Base-by-base conservation (phyloP, 2,329 filamentous ascomycete species). In the Phialocephala sp. region DNA sequence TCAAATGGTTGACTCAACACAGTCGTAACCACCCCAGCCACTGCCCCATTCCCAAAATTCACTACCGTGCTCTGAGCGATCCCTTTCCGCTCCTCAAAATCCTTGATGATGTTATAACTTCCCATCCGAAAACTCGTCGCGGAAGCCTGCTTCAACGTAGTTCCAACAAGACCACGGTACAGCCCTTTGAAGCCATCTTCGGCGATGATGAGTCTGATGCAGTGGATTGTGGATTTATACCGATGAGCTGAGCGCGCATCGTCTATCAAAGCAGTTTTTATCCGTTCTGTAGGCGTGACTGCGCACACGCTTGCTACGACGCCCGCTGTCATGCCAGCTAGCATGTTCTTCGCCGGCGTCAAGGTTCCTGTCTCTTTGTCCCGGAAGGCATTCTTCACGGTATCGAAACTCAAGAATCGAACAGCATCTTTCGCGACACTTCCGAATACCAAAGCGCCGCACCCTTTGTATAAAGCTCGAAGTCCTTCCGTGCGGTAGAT, bases 211-310 rank as follows among this genome's bases (percentile, higher is more conserved):
- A 69, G 68, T 0, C 70, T 65, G 0, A 80, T 66, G 1, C 76
- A 77, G 47, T 80, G 76, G 8, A 73, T 64, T 0, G 76, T 76
- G 5, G 73, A 74, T 8, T 63, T 72, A 61, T 76, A 79, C 0
- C 72, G 69, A 39, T 71, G 73, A 2, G 50, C 60, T 2, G 52
- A 35, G 20, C 68, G 45, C 9, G 69, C 66, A 63, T 74, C 69
- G 39, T 73, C 76, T 61, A 79, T 75, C 71, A 90, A 74, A 0
- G 87, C 87, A 1, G 89, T 91, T 74, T 91, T 91, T 72, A 91
- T 85, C 18, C 88, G 81, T 72, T 91, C 89, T 0, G 87, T 89
- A 0, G 89, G 89, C 1, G 88, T 91, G 0, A 91, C 88, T 1
- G 87, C 87, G n/a, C 85, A 82, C 0, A 88, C 80, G 62, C 83